Evolutionary conservation across 805 yeast genomes (phyloP), one percentile per base, ranked within the genome.

Genomic region (Starmerella bombicola): DNA sequence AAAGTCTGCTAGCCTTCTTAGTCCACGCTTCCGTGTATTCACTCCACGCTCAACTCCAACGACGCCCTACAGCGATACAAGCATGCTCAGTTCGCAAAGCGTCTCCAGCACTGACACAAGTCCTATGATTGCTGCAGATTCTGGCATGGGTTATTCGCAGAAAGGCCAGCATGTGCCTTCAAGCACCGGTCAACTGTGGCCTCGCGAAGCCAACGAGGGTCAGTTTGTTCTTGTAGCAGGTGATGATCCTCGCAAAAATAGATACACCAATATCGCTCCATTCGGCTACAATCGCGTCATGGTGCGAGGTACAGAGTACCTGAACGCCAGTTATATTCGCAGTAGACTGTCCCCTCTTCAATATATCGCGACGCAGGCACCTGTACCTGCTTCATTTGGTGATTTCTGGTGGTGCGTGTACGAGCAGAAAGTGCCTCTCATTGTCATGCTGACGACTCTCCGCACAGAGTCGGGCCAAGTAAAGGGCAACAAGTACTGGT

Each of bases 351-450:
- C 64, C 48, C 48, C 48, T 9, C 52, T 57, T 30, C 68, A 70
- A 30, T 80, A 78, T 55, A 85, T 88, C 53, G 97, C 96, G 1
- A 77, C 96, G 1, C 98, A 88, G 55, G 98, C 95, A 2, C 97
- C 98, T 3, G 60, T 88, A 43, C 66, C 67, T 1, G 75, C 74
- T 26, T 84, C 98, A 0, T 70, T 81, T 34, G 76, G 74, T 19
- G 96, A 88, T 57, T 88, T 91, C 54, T 85, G 91, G 79, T 73
- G 77, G 45, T 74, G 85, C 46, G 68, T 83, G 12, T 65, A 75
- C 52, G 80, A 81, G 51, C 76, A 81, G 49, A 58, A 67, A 16
- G 70, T 76, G 10, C 77, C 80, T 5, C 57, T 88, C 3, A 73
- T 88, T 21, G 60, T 88, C 4, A 77, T 93, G 30, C 67, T 88